phyloP scores from a whole-genome alignment of 768 basidiomycete genomes.

The Mrakia frigida region DNA sequence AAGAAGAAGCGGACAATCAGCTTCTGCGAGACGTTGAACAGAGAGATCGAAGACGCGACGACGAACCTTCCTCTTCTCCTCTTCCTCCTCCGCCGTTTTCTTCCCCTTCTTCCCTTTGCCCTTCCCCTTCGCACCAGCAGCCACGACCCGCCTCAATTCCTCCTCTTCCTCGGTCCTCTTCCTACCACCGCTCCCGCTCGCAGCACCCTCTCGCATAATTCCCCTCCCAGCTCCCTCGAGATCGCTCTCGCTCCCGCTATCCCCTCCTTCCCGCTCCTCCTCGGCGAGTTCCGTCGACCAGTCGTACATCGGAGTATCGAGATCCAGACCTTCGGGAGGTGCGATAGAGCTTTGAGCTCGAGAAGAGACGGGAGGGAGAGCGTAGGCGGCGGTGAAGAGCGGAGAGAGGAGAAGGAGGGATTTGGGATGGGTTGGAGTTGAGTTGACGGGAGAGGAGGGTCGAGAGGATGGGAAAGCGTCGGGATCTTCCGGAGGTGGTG shows the following conservation, averaged over 20 bases:
- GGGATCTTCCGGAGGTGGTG: constrained; percentile 36
- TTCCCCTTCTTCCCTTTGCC: constrained; percentile 44
- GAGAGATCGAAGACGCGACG: constrained; percentile 47
- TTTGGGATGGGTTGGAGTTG: constrained; percentile 62
- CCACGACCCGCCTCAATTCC: constrained; percentile 37
- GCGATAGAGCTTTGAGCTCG: constrained; percentile 75
- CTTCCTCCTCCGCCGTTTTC: constrained; percentile 47
- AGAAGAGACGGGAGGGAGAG: constrained; percentile 76
- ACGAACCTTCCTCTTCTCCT: constrained; percentile 50
- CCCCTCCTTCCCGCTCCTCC: constrained; percentile 34
- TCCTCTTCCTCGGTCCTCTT: constrained; percentile 42
- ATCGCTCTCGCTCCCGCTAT: constrained; percentile 34
- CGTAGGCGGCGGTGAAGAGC: constrained; percentile 61
- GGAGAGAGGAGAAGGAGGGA: constrained; percentile 80
- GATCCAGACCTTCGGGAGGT: constrained; percentile 75
- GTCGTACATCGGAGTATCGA: constrained; percentile 69
- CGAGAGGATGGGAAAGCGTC: constrained; percentile 47
- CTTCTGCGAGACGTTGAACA: not conserved
- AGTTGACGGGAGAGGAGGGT: constrained; percentile 36
- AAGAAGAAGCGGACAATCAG: no score
- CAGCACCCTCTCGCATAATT: constrained; percentile 42
- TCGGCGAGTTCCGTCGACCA: constrained; percentile 18
- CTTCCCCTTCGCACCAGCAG: constrained; percentile 44
- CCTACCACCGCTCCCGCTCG: constrained; percentile 36
- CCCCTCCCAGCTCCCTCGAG: constrained; percentile 35